Conservation (phyloP, 2,329 filamentous ascomycete species). For the Fusarium sp. region DNA sequence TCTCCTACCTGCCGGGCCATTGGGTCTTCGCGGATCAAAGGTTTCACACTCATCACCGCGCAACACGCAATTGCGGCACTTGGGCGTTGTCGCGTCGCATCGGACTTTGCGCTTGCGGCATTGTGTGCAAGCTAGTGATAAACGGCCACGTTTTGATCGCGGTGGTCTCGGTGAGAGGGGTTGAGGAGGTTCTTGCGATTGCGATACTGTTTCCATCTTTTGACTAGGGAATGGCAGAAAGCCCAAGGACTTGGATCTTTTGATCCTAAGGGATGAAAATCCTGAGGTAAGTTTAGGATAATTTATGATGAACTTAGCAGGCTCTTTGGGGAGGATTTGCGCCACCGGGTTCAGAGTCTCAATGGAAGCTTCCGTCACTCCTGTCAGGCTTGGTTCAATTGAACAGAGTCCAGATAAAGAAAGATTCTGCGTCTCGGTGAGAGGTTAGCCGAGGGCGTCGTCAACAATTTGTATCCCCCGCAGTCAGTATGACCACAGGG, state of each 20-base stretch:
- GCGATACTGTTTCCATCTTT: conserved; percentile 8
- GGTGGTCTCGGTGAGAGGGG: conserved; percentile 21
- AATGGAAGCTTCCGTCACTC: rapidly evolving
- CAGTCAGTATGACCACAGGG: background rate
- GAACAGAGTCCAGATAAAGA: background rate
- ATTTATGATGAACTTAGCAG: background rate
- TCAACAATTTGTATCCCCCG: conserved; percentile 38
- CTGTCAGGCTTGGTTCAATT: background rate
- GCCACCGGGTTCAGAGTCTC: background rate
- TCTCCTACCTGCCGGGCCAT: conserved; percentile 23
- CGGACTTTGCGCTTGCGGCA: conserved; percentile 43
- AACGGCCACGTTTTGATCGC: conserved; percentile 25
- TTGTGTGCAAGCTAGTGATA: conserved; percentile 37
- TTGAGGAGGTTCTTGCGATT: conserved; percentile 10
- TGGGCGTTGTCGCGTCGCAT: conserved; percentile 42
- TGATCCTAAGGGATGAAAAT: rapidly evolving
- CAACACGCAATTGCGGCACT: conserved; percentile 42
- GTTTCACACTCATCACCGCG: conserved; percentile 39
- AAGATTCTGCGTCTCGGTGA: background rate
- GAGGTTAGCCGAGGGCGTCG: conserved; percentile 24
- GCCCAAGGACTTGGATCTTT: background rate
- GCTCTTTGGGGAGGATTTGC: background rate
- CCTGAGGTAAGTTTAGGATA: rapidly evolving
- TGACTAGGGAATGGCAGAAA: background rate
- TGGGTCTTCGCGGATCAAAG: conserved; percentile 37